Conservation (phyloP, 129 eudicot genomes). For the Calendula officinalis region DNA sequence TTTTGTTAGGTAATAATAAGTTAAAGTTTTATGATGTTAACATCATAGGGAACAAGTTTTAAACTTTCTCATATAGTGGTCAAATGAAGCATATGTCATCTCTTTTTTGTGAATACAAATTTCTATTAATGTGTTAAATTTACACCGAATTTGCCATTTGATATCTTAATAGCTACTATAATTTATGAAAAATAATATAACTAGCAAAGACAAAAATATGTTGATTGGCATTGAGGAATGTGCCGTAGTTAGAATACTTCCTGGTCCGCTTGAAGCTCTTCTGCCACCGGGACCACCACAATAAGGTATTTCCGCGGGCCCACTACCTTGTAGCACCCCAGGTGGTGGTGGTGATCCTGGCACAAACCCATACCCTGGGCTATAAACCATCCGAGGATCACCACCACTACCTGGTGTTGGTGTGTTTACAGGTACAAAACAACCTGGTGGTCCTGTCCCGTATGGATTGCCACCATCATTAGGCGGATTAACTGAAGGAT, state of each 20-base stretch:
- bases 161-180: conserved; percentile 10
- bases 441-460: conserved; percentile 22
- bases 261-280: conserved; percentile 29
- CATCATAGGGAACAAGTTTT: conserved; percentile 24
- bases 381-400: conserved; percentile 13
- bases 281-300: conserved; percentile 33
- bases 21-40: conserved; percentile 7
- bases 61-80: conserved; percentile 13
- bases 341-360: conserved; percentile 28
- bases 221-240: conserved; percentile 18
- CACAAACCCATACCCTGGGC: conserved; percentile 9
- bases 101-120: conserved; percentile 20
- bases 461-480: conserved; percentile 12
- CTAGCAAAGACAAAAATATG: conserved; percentile 23
- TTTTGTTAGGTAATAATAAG: conserved; percentile 25
- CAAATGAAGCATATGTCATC: conserved; percentile 14
- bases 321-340: conserved; percentile 40
- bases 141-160: conserved; percentile 15
- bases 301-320: conserved; percentile 34
- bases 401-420: conserved; percentile 18
- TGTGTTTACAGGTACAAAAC: conserved; percentile 18
- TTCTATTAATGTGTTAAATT: conserved; percentile 4
- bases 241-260: conserved; percentile 26
- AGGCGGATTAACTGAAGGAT: conserved; percentile 10
- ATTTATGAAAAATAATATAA: conserved; percentile 21